A percentile compares a stretch with the other conserved stretches of the same genome.
phyloP scores from a whole-genome alignment of 495 filamentous ascomycete species.

The Hypoxylon fragiforme region DNA sequence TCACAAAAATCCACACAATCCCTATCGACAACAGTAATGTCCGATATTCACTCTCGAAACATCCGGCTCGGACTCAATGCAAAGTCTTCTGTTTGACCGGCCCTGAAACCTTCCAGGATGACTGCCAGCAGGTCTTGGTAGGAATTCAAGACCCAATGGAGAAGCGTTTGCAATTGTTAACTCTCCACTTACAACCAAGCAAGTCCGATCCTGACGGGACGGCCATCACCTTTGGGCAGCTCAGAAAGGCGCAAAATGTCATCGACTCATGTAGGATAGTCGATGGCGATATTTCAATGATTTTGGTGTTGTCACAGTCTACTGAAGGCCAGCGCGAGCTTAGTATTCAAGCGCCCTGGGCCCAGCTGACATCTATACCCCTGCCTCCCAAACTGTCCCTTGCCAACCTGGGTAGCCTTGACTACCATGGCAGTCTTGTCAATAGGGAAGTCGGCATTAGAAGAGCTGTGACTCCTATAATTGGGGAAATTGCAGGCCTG shows the following conservation, averaged over 20 bases:
- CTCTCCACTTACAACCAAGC: constrained; percentile 54
- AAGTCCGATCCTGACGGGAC: constrained; percentile 33
- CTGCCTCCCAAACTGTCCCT: constrained; percentile 48
- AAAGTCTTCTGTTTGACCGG: constrained; percentile 69
- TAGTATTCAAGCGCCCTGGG: constrained; percentile 77
- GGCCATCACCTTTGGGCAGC: constrained; percentile 46
- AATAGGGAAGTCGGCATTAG: constrained; percentile 33
- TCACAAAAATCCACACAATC: constrained; percentile 73
- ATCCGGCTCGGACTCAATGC: constrained; percentile 51
- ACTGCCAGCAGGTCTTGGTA: constrained; percentile 60
- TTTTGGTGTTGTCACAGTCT: constrained; percentile 70
- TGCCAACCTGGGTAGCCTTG: constrained; percentile 44
- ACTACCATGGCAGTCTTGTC: constrained; percentile 42
- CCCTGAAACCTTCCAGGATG: constrained; percentile 56
- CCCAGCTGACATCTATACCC: constrained; percentile 58
- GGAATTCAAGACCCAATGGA: constrained; percentile 71
- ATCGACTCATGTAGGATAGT: constrained; percentile 74
- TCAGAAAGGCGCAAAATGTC: constrained; percentile 60
- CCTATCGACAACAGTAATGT: constrained; percentile 64
- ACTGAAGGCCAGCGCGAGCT: constrained; percentile 65
- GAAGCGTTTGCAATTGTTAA: constrained; percentile 67
- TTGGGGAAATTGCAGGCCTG: constrained; percentile 46
- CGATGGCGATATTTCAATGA: constrained; percentile 67
- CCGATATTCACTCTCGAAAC: constrained; percentile 55
- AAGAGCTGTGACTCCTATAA: constrained; percentile 36